Percentiles rank a stretch among this genome's conserved stretches.
Evolutionary conservation across 1,284 basidiomycete genomes (phyloP).

Genomic region (Malassezia vespertilionis): DNA sequence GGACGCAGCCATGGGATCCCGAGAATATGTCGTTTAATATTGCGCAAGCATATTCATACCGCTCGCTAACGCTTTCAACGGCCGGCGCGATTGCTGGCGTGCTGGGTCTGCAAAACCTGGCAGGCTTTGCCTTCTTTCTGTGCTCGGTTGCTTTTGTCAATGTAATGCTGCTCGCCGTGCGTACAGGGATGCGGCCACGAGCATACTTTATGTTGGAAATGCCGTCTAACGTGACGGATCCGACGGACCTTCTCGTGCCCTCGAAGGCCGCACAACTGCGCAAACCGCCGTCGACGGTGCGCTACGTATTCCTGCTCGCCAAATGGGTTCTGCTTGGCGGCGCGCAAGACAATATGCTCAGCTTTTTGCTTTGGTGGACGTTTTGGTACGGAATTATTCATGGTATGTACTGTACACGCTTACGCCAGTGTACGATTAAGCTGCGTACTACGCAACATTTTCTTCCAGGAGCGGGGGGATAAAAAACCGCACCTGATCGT

Average conservation of each 20-base stretch:
- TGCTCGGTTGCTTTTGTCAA: slow-evolving; percentile 31
- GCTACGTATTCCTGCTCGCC: neutral
- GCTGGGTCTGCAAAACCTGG: slow-evolving; percentile 38
- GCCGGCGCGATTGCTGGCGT: slow-evolving; percentile 36
- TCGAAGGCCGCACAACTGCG: slow-evolving; percentile 11
- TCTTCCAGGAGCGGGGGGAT: slow-evolving; percentile 27
- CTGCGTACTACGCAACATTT: neutral
- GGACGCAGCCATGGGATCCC: slow-evolving; percentile 10
- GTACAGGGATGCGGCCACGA: slow-evolving; percentile 17
- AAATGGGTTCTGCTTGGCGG: slow-evolving; percentile 17
- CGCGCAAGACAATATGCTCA: slow-evolving; percentile 33
- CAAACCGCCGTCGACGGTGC: neutral
- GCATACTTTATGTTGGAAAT: slow-evolving; percentile 26
- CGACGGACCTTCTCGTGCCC: slow-evolving; percentile 8
- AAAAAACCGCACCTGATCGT: slow-evolving; percentile 24
- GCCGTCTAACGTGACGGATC: slow-evolving; percentile 12
- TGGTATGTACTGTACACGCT: slow-evolving; percentile 23
- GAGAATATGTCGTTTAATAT: slow-evolving; percentile 5
- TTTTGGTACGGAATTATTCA: slow-evolving; percentile 43
- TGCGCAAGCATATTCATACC: slow-evolving; percentile 12
- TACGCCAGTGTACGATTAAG: slow-evolving; percentile 13
- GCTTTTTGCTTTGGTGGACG: slow-evolving; percentile 44
- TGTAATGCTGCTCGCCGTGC: slow-evolving; percentile 24
- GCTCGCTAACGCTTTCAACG: slow-evolving; percentile 34
- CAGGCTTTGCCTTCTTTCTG: slow-evolving; percentile 38